Evolutionary conservation across 2,329 filamentous ascomycete species (phyloP), one percentile per base, ranked within the genome.

Genomic region (Aspergillus sp.): DNA sequence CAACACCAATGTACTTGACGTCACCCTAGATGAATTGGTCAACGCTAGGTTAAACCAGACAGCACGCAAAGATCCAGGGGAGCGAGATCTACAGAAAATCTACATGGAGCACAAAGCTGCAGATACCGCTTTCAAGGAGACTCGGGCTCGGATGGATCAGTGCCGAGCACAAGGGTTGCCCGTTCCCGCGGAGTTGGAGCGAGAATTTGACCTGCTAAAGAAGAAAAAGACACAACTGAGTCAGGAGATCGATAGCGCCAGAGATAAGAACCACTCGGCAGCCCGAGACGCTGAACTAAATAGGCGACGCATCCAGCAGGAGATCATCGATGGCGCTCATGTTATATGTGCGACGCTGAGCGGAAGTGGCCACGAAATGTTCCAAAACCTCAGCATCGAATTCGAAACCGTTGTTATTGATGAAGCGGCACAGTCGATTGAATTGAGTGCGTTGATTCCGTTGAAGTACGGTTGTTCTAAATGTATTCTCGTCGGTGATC

Each of bases 391-490:
- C 58, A 93, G 91, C 69, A 92, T 99, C 54, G 95, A 99, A 75
- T 99, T 99, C 67, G 95, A 99, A 77, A 98, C 95, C 0, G 95
- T 99, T 66, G 91, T 99, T 68, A 97, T 99, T 64, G 95, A 99
- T 70, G 95, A 99, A 79, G 95, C 95, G 3, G 95, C 95, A 15
- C 95, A 99, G 82, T 99, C 94, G 75, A 96, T 99, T 62, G 95
- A 99, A 79, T 84, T 99, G 72, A 96, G 92, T 71, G 95, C 95
- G 11, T 83, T 99, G 50, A 99, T 99, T 67, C 95, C 95, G 2
- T 84, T 99, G 59, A 99, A 99, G 76, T 99, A 99, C 71, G 94
- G 95, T 58, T 96, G 92, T 76, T 90, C 90, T 61, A 98, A 97
- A 78, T 98, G 95, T 78, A 92, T 99, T 68, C 86, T 99, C 32